phyloP scores from a whole-genome alignment of 2,329 filamentous ascomycete genomes.

The Epichloe hybrida region DNA sequence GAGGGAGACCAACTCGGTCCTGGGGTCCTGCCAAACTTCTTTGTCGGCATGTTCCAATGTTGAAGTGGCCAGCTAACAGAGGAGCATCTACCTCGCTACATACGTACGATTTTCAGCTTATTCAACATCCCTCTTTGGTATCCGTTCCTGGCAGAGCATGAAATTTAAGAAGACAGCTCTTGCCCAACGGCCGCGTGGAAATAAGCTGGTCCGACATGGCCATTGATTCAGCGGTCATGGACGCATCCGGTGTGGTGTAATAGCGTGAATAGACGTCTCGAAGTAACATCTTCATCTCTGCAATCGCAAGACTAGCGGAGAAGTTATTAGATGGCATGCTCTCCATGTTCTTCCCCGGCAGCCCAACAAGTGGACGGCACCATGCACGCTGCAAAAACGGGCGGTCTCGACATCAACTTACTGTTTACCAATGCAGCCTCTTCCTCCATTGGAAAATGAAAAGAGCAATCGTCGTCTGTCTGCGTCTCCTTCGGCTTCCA shows the following conservation, averaged over 20 bases:
- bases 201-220: slow-evolving; percentile 54
- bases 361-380: no score
- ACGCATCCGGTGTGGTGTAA: slow-evolving; percentile 38
- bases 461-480: slow-evolving; percentile 52
- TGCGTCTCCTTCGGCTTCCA: slow-evolving; percentile 58
- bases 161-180: slow-evolving; percentile 44
- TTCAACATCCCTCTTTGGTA: not conserved
- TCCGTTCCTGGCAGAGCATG: slow-evolving; percentile 16
- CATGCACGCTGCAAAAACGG: not conserved
- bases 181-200: slow-evolving; percentile 46
- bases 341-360: no score
- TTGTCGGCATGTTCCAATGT: no score
- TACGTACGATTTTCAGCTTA: not conserved
- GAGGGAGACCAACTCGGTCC: not conserved
- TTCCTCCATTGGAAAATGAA: slow-evolving; percentile 51
- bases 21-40: not conserved
- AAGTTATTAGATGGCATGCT: not conserved
- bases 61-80: not conserved
- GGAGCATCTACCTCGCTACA: not conserved
- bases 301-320: slow-evolving; percentile 36
- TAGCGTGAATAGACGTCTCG: slow-evolving; percentile 48
- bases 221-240: slow-evolving; percentile 45
- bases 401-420: slow-evolving; percentile 25
- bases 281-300: slow-evolving; percentile 55
- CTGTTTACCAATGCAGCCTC: slow-evolving; percentile 56